Base-by-base conservation (phyloP, 2,329 filamentous ascomycete species). In the Apiospora saccharicola region DNA sequence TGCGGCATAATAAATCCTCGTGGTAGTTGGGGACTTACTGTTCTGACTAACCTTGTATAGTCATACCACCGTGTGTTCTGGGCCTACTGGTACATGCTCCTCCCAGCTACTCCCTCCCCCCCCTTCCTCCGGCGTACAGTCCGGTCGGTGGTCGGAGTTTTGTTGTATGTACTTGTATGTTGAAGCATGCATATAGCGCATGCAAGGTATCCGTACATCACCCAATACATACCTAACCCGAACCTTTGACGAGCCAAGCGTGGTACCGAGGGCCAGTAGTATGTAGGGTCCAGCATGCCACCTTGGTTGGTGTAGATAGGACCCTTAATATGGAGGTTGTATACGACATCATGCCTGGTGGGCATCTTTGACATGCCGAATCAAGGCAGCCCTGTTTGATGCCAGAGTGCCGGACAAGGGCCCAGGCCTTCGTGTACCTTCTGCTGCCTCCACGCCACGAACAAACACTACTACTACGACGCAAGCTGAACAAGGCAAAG, bases 1-100 rank as follows among this genome's bases (percentile, higher is more conserved):
- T 61, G 57, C 57, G 16, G 57, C 57, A 64, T 64, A n/a, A 64
- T 64, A n/a, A 64, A 64, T 37, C 34, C 30, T n/a, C 22, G 34
- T 64, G 34, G 57, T 24, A 41, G 30, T 12, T 10, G 26, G 53
- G 22, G 30, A 37, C 57, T 64, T 64, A 41, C 57, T 41, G 57
- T 64, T 14, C 34, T 41, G 57, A 22, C 57, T 64, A 64, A 41
- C 57, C 57, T 64, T 41, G 57, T 64, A 64, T 64, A 41, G 57
- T n/a, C 57, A 64, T 64, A 64, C 57, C 57, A 64, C 57, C 57
- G 22, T 64, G 57, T 61, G 30, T 5, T 34, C 53, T 61, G 53
- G 53, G 30, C 16, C 53, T 61, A 30, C 16, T 34, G 5, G 16
- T 19, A 7, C 14, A 24, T 51, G n/a, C 34, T 64, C 53, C 30